These are phyloP conservation scores for Backusella tarrabulga DNA, from an alignment of 192 early-diverging fungal genomes.

Conservation along the genomic window DNA sequence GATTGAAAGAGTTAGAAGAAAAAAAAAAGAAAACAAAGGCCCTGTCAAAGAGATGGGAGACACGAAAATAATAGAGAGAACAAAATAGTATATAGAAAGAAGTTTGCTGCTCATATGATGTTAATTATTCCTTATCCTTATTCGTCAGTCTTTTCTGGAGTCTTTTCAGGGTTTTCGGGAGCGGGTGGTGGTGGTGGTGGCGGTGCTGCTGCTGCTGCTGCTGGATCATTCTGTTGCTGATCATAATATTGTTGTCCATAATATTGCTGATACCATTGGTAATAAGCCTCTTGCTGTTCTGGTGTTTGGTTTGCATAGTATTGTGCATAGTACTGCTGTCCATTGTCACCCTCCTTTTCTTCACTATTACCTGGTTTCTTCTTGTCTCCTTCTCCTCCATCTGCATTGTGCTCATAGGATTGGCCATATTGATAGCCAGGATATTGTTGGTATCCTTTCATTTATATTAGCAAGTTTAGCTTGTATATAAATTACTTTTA, in stretches of 20 bases:
- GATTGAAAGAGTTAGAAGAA: too few species aligned
- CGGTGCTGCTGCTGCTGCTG: too few species aligned
- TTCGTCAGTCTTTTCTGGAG: not conserved
- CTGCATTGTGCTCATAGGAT: not conserved
- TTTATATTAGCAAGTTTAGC: not conserved
- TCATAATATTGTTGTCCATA: slow-evolving; percentile 27
- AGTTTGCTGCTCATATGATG: too few species aligned
- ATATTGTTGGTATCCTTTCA: not conserved
- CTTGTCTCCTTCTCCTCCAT: not conserved
- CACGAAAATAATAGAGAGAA: too few species aligned
- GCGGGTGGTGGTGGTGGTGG: not conserved
- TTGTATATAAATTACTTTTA: not conserved
- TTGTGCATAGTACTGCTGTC: slow-evolving; percentile 37
- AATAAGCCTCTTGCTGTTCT: slow-evolving; percentile 35
- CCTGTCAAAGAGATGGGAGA: too few species aligned
- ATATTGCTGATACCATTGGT: slow-evolving; percentile 48
- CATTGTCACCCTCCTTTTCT: not conserved
- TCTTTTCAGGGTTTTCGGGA: not conserved
- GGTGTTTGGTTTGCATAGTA: slow-evolving; percentile 37
- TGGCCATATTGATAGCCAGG: not conserved
- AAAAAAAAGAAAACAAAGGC: too few species aligned
- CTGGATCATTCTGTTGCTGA: not conserved
- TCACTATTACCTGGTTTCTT: slow-evolving; percentile 9
- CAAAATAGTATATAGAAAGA: too few species aligned
- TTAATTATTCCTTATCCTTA: too few species aligned